Base-by-base conservation (phyloP, 2,329 filamentous ascomycete species). In the Cercospora sojina region DNA sequence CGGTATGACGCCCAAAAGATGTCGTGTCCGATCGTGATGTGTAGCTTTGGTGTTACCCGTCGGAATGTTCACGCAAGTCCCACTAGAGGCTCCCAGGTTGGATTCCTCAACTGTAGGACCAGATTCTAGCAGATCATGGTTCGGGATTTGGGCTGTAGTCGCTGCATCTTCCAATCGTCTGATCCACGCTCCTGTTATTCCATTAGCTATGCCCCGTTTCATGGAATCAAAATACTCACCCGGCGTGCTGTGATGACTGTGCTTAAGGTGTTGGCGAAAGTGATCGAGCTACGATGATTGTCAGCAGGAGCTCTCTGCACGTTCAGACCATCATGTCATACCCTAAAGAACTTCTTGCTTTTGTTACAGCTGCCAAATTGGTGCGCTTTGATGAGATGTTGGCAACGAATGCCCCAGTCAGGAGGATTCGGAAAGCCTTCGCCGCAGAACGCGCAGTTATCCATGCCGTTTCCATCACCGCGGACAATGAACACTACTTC, bases 351-450 rank as follows among this genome's bases (percentile, higher is more conserved):
- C n/a, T 25, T 20, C 29, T 62, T 62, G 47, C 43, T 62, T 7
- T 51, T 25, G 41, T 62, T 62, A 16, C 59, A 62, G 59, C 60
- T 43, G 20, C 49, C 60, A 5, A 63, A 63, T 18, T 56, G 23
- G 35, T 63, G 60, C 29, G 18, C 49, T 29, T 55, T 55, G 51
- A 56, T 41, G n/a, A 63, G 51, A 47, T 63, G 60, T 56, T 63
- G 60, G 6, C 49, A 38, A 13, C 60, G 49, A 10, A 49, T 63
- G 20, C 60, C 60, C 60, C 60, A 63, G 49, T 63, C 60, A 9
- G 60, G 60, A 57, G 60, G 60, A 20, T 57, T 56, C 5, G 49
- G 49, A 27, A 63, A 63, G 1, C 51, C 49, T 47, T 63, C 49
- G 20, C 60, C 49, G 18, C 60, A 63, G 49, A 56, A 63, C 1